These are phyloP conservation scores for Kodamaea derodonti DNA, from an alignment of 1,139 yeast genomes.

Conservation along the genomic window DNA sequence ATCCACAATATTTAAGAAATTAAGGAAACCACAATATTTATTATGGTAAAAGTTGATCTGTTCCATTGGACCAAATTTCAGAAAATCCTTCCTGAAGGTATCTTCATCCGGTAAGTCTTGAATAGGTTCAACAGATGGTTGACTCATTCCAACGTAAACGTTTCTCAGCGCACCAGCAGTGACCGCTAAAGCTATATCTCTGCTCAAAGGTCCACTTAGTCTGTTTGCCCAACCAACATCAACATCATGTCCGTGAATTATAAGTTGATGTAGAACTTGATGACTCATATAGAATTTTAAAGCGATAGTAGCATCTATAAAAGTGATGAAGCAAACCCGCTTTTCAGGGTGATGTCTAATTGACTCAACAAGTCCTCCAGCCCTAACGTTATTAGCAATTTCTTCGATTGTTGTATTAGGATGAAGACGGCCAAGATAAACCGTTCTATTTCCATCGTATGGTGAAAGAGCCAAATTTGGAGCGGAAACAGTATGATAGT, in stretches of 20 bases:
- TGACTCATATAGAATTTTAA: slow-evolving; percentile 41
- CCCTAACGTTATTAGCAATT: slow-evolving; percentile 46
- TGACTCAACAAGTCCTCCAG: slow-evolving; percentile 45
- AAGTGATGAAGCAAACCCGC: slow-evolving; percentile 43
- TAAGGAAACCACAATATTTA: slow-evolving; percentile 45
- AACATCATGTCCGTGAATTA: slow-evolving; percentile 44
- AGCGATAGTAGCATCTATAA: slow-evolving; percentile 41
- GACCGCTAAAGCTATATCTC: slow-evolving; percentile 42
- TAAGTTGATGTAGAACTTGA: slow-evolving; percentile 43
- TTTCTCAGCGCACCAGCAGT: slow-evolving; percentile 49
- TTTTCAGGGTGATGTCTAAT: slow-evolving; percentile 36
- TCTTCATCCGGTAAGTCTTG: slow-evolving; percentile 26
- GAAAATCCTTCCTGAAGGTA: slow-evolving; percentile 33
- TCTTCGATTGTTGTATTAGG: slow-evolving; percentile 46
- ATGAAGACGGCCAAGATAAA: slow-evolving; percentile 44
- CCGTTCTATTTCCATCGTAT: slow-evolving; percentile 35
- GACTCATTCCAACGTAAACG: slow-evolving; percentile 40
- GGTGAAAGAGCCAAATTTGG: background rate
- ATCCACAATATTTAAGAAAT: slow-evolving; percentile 38
- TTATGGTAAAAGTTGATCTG: slow-evolving; percentile 46
- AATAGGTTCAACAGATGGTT: background rate
- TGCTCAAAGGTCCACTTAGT: slow-evolving; percentile 37
- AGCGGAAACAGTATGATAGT: slow-evolving; percentile 1
- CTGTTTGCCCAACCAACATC: slow-evolving; percentile 47
- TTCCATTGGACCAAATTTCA: slow-evolving; percentile 40